Percentiles rank a stretch among this genome's conserved stretches.
Evolutionary conservation across 2,329 filamentous ascomycete genomes (phyloP).

Genomic region (Colletotrichum sp.): DNA sequence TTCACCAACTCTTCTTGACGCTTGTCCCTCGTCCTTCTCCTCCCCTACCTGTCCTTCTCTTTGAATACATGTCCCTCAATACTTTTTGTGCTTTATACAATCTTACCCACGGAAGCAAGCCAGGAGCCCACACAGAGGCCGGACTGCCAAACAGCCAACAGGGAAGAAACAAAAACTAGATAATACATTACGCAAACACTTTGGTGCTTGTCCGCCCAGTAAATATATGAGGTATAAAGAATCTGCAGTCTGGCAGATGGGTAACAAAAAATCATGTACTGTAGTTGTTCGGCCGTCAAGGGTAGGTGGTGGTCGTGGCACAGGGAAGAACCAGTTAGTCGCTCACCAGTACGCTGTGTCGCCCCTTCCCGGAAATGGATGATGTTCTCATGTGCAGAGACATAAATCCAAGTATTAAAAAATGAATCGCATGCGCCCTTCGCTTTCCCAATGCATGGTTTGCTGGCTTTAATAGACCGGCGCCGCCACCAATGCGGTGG

Average conservation of each 20-base stretch:
- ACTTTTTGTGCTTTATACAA: neutral
- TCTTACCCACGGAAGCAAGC: neutral
- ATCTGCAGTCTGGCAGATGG: slow-evolving; percentile 2
- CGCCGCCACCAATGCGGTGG: neutral
- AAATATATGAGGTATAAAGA: slow-evolving; percentile 7
- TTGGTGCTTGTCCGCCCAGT: slow-evolving; percentile 1
- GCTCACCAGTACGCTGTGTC: neutral
- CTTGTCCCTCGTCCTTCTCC: neutral
- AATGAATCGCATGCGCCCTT: neutral
- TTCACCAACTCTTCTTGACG: neutral
- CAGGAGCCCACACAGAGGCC: neutral
- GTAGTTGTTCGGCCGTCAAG: slow-evolving; percentile 5
- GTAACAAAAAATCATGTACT: slow-evolving; percentile 6
- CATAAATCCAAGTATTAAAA: neutral
- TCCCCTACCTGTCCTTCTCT: neutral
- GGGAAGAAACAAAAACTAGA: neutral
- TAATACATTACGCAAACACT: slow-evolving; percentile 14
- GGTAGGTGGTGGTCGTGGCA: neutral
- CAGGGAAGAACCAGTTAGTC: neutral
- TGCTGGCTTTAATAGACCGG: neutral
- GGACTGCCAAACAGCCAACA: neutral
- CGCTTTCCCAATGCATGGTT: slow-evolving; percentile 10
- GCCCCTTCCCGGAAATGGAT: neutral
- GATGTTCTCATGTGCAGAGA: neutral
- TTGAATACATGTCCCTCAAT: neutral